Evolutionary conservation across 768 basidiomycete species (phyloP), one percentile per base, ranked within the genome.

Genomic region (Suillus subaureus): DNA sequence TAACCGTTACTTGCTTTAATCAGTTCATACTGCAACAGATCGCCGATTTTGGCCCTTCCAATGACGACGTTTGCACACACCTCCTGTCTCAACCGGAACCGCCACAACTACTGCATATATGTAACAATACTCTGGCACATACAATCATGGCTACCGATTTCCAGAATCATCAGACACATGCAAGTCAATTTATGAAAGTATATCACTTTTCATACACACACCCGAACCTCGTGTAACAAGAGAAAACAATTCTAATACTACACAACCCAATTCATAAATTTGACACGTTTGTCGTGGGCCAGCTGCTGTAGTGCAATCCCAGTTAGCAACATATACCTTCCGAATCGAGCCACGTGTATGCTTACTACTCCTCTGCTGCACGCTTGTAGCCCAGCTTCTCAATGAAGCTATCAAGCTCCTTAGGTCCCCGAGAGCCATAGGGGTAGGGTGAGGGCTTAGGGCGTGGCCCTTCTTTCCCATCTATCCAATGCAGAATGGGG

Each of bases 371-470:
- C 23, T 84, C 80, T 47, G 76, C 76, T 45, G 85, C 76, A 9
- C 94, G 87, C 78, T 82, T 90, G 83, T 86, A 98, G 7, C 94
- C 96, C 73, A 89, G 90, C 75, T 87, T 87, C 62, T 67, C 70
- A 68, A 92, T 88, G 75, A 95, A 99, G 0, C 75, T 78, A 26
- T 94, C 92, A 45, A 98, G 81, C 74, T 90, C 84, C 70, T 88
- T 88, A 0, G 97, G 97, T n/a, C 96, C 97, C 66, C 97, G 89
- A 65, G 95, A 95, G 54, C 97, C 97, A 75, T 99, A 99, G 6
- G 89, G 87, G 80, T 99, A 99, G 21, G 83, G 76, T 57, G 86
- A 79, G 6, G 93, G 95, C 72, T 78, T 88, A 60, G 96, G 96
- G 39, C 78, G 79, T 47, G 80, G 79, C 5, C 89, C 92, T 52